phyloP scores from a whole-genome alignment of 148 eudicot genomes.

The Rheum nobile region DNA sequence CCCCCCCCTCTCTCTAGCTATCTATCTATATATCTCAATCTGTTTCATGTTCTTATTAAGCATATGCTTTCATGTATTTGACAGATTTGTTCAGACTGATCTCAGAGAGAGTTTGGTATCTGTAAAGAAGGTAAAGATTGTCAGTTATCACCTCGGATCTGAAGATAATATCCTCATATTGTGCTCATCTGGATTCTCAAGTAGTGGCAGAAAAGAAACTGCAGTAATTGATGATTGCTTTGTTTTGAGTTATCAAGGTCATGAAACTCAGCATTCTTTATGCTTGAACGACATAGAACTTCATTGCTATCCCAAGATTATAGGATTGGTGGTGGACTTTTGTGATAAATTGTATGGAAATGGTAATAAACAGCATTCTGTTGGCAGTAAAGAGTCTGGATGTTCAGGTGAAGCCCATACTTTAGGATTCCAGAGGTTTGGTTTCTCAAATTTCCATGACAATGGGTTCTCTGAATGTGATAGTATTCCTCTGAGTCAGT shows the following conservation, averaged over 20 bases:
- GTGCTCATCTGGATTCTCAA: constrained; percentile 29
- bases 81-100: constrained; percentile 40
- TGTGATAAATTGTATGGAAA: constrained; percentile 26
- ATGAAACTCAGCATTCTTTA: constrained; percentile 20
- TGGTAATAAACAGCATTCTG: constrained; percentile 19
- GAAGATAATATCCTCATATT: constrained; percentile 27
- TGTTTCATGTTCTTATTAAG: not conserved
- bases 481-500: constrained; percentile 33
- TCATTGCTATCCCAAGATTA: constrained; percentile 71
- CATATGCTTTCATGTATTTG: not conserved
- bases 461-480: constrained; percentile 36
- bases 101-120: constrained; percentile 33
- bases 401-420: constrained; percentile 15
- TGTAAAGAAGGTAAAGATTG: constrained; percentile 28
- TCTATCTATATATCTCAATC: not conserved
- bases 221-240: constrained; percentile 32
- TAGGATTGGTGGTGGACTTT: constrained; percentile 41
- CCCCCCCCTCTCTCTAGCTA: not conserved
- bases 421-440: constrained; percentile 36
- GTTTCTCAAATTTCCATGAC: constrained; percentile 43
- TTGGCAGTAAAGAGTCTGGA: constrained; percentile 16
- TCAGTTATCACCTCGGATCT: constrained; percentile 18
- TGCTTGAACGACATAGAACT: constrained; percentile 40
- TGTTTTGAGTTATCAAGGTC: constrained; percentile 32
- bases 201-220: constrained; percentile 14